Conservation (phyloP, 495 filamentous ascomycete genomes). For the Hypoxylon lienhwacheense region DNA sequence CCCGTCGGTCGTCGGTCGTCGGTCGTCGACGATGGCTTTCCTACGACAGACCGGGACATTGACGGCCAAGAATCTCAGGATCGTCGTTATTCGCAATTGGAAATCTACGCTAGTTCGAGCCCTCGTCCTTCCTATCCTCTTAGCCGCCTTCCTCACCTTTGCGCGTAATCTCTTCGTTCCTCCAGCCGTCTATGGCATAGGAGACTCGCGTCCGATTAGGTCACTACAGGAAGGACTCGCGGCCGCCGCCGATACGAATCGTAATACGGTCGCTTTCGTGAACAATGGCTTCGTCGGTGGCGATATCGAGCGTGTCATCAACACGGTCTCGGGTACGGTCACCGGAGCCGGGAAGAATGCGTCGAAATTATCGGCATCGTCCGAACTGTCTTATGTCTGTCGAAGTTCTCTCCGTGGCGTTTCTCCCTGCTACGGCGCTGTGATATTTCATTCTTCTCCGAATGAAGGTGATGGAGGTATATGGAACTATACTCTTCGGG, state of each 20-base stretch:
- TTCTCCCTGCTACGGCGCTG: slow-evolving; percentile 72
- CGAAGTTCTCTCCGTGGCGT: slow-evolving; percentile 68
- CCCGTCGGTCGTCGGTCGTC: background rate
- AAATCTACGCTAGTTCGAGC: slow-evolving; percentile 67
- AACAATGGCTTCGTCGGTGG: slow-evolving; percentile 71
- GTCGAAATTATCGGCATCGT: slow-evolving; percentile 52
- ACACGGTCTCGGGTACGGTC: slow-evolving; percentile 57
- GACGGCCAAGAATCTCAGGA: slow-evolving; percentile 70
- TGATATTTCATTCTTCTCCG: slow-evolving; percentile 72
- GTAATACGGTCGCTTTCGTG: slow-evolving; percentile 75
- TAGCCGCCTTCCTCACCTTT: slow-evolving; percentile 67
- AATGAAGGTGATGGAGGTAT: slow-evolving; percentile 61
- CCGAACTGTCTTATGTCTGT: slow-evolving; percentile 62
- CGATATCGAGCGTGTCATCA: slow-evolving; percentile 71
- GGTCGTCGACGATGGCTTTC: slow-evolving; percentile 53
- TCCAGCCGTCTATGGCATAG: slow-evolving; percentile 69
- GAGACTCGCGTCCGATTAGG: slow-evolving; percentile 55
- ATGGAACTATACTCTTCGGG: slow-evolving; percentile 87
- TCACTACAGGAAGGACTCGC: slow-evolving; percentile 61
- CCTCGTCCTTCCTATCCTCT: slow-evolving; percentile 69
- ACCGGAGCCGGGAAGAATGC: slow-evolving; percentile 58
- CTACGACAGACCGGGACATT: slow-evolving; percentile 72
- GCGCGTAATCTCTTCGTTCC: slow-evolving; percentile 70
- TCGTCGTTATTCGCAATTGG: slow-evolving; percentile 65
- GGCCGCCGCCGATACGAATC: slow-evolving; percentile 49